A percentile compares a stretch with the other conserved stretches of the same genome.
phyloP scores from a whole-genome alignment of 2,329 filamentous ascomycete genomes.

The Venturia nashicola region DNA sequence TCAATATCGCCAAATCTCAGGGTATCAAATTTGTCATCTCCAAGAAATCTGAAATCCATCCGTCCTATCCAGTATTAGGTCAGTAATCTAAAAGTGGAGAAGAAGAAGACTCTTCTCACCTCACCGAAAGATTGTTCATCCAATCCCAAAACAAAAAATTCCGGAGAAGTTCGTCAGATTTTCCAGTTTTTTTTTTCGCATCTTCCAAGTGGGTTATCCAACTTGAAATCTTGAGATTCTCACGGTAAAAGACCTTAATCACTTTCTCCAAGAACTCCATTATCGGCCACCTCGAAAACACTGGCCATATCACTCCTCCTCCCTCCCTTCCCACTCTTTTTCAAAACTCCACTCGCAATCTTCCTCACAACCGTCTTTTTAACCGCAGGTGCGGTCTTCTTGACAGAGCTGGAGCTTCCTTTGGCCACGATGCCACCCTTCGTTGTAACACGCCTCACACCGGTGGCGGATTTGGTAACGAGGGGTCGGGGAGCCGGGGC shows the following conservation, averaged over 20 bases:
- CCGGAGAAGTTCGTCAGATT: too few species aligned
- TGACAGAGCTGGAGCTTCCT: neutral
- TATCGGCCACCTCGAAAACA: neutral
- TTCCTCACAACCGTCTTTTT: neutral
- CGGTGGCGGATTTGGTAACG: neutral
- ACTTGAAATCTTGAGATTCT: too few species aligned
- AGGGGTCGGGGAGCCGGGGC: neutral
- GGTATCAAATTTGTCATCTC: too few species aligned
- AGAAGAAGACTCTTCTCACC: too few species aligned
- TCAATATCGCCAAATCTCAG: too few species aligned
- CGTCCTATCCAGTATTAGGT: too few species aligned
- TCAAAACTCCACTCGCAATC: neutral
- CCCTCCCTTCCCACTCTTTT: neutral
- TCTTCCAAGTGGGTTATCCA: too few species aligned
- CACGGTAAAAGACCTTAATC: neutral
- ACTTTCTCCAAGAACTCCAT: neutral
- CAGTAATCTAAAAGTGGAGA: too few species aligned
- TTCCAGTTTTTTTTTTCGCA: too few species aligned
- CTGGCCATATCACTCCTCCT: neutral
- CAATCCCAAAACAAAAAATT: too few species aligned
- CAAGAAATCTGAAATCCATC: too few species aligned
- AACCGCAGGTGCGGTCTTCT: neutral
- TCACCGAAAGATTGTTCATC: too few species aligned
- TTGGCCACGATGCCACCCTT: neutral
- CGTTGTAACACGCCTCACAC: neutral